Base-by-base conservation (phyloP, 2,329 filamentous ascomycete genomes). In the Alternaria gansuensis region DNA sequence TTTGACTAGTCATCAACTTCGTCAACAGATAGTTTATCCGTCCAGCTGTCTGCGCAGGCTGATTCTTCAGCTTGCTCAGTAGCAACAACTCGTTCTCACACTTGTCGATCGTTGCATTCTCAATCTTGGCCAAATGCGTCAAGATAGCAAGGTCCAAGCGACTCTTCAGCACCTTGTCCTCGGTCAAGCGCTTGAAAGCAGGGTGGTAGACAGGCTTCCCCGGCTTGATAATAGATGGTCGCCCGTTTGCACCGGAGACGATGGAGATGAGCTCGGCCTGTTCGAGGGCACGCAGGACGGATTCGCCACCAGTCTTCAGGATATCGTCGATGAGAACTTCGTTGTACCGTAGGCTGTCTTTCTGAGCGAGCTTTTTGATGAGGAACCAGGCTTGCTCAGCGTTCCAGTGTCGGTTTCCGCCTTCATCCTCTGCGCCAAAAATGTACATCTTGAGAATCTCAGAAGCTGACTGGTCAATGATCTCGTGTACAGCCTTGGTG, bases 391-490 rank as follows among this genome's bases (percentile, higher is more conserved):
- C 94, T 80, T 98, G 95, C 72, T 95, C 89, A 4, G 87, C 82
- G 0, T 88, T 91, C 91, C 92, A 98, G 53, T 85, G 85, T 29
- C 85, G 85, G 39, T 83, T 80, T 3, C 82, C 80, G 13, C 76
- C 74, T 39, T 80, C 73, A 50, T 85, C 85, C 44, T 87, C 86
- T 24, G 79, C 75, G 41, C 82, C 71, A 3, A 96, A 82, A 29
- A 99, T 86, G 79, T 93, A 98, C 84, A 97, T 93, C 73, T 97
- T 96, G 61, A 97, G 81, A 46, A 98, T 93, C 73, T 98, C 95
- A 0, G 91, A 91, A 0, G 93, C 91, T 17, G 90, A 90, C 73
- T 97, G 92, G 54, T 92, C 88, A 53, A 97, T 90, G 62, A 99
- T 98, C 64, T 97, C 93, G 23, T 88, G 83, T 2, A 97, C 89